These are phyloP conservation scores for Cryptococcus hybrid DNA, from an alignment of 1,284 basidiomycete genomes.

Conservation along the genomic window DNA sequence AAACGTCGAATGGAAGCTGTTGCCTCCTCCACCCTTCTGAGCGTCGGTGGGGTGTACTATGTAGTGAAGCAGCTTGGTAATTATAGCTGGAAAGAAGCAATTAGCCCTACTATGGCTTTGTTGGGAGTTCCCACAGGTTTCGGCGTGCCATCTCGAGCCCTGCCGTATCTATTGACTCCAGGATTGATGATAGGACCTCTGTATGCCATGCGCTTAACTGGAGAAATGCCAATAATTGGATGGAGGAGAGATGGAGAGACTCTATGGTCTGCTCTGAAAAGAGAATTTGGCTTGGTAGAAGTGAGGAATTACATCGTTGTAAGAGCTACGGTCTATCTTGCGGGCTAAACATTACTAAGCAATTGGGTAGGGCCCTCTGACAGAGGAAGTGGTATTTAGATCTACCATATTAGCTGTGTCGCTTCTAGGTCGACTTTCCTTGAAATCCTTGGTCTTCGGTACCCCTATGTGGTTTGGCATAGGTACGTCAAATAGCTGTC, in stretches of 20 bases:
- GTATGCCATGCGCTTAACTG: slow-evolving; percentile 61
- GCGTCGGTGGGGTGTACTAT: slow-evolving; percentile 28
- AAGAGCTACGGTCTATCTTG: slow-evolving; percentile 38
- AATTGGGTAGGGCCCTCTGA: slow-evolving; percentile 70
- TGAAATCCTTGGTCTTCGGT: slow-evolving; percentile 65
- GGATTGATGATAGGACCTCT: slow-evolving; percentile 81
- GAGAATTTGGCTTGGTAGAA: slow-evolving; percentile 32
- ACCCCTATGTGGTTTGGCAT: slow-evolving; percentile 85
- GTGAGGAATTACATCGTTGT: slow-evolving; percentile 77
- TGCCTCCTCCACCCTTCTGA: slow-evolving; percentile 31
- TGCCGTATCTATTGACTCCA: slow-evolving; percentile 69
- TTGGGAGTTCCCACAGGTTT: slow-evolving; percentile 27
- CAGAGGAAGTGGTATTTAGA: slow-evolving; percentile 91
- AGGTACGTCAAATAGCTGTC: slow-evolving; percentile 55
- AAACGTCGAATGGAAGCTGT: slow-evolving; percentile 45
- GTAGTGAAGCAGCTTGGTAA: slow-evolving; percentile 22
- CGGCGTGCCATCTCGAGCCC: slow-evolving; percentile 9
- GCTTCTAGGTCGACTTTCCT: slow-evolving; percentile 62
- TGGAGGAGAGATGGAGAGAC: slow-evolving; percentile 2
- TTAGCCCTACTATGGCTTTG: slow-evolving; percentile 26
- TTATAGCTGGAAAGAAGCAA: slow-evolving; percentile 9
- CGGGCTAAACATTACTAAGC: neutral
- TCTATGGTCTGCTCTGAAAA: slow-evolving; percentile 10
- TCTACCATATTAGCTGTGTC: slow-evolving; percentile 76
- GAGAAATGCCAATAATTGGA: slow-evolving; percentile 55